A percentile compares a stretch with the other conserved stretches of the same genome.
These are phyloP conservation scores for Botrytis paeoniae DNA, from an alignment of 2,329 filamentous ascomycete genomes.

Conservation along the genomic window DNA sequence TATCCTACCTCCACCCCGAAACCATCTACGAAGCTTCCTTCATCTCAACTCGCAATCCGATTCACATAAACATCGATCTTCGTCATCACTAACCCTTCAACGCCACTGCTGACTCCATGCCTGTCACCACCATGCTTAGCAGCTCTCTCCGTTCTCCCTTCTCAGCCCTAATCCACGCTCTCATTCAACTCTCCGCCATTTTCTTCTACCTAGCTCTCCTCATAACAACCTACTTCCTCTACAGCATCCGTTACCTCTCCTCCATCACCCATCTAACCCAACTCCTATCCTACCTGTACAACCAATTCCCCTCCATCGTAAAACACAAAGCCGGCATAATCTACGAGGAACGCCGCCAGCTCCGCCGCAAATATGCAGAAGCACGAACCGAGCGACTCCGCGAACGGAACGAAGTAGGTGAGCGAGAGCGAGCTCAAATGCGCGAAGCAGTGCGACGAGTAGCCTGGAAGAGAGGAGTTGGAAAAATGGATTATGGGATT, in stretches of 20 bases:
- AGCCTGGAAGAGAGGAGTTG: constrained; percentile 13
- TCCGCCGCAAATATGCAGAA: constrained; percentile 4
- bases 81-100: neutral
- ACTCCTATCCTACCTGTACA: neutral
- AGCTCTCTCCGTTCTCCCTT: neutral
- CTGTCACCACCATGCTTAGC: neutral
- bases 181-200: neutral
- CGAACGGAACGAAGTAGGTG: neutral
- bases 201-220: constrained; percentile 5
- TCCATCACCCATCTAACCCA: neutral
- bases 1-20: neutral
- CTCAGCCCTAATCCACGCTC: neutral
- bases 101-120: neutral
- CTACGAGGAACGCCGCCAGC: neutral
- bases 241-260: neutral
- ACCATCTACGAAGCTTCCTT: constrained; percentile 7
- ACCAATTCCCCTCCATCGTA: neutral
- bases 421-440: constrained; percentile 10
- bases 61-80: neutral
- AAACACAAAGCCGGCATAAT: neutral
- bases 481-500: constrained; percentile 15
- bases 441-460: constrained; percentile 10
- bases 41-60: neutral
- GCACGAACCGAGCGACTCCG: neutral
- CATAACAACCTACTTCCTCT: neutral